Percentiles rank a stretch among this genome's conserved stretches.
phyloP scores from a whole-genome alignment of 768 basidiomycete species.

The Infundibulicybe gibba region DNA sequence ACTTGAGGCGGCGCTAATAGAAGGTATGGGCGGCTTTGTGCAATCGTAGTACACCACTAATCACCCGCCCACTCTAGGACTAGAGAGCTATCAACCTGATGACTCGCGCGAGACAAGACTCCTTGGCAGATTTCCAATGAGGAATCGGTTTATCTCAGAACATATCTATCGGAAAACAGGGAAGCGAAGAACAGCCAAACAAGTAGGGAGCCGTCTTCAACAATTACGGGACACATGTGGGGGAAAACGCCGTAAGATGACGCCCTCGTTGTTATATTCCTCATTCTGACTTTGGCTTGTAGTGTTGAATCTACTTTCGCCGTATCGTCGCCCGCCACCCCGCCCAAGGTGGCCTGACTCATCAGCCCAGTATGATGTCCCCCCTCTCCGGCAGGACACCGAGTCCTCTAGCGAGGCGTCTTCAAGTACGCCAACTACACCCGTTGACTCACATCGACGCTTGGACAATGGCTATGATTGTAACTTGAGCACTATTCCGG shows the following conservation, averaged over 20 bases:
- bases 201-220: constrained; percentile 78
- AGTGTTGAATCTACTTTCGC: constrained; percentile 47
- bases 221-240: constrained; percentile 74
- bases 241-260: constrained; percentile 59
- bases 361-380: constrained; percentile 5
- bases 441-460: constrained; percentile 28
- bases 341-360: neutral
- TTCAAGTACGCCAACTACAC: constrained; percentile 32
- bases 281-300: constrained; percentile 5
- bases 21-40: constrained; percentile 47
- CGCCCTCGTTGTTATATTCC: constrained; percentile 1
- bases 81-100: constrained; percentile 66
- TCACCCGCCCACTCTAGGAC: constrained; percentile 38
- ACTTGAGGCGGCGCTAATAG: constrained; percentile 72
- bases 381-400: constrained; percentile 25
- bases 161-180: constrained; percentile 70
- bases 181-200: constrained; percentile 69
- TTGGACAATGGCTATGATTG: no score
- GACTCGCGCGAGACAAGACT: constrained; percentile 71
- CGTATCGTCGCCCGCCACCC: constrained; percentile 15
- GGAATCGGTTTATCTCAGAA: constrained; percentile 79
- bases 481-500: constrained; percentile 21
- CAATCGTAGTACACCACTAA: constrained; percentile 5
- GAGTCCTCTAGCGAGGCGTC: constrained; percentile 39
- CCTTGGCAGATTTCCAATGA: constrained; percentile 72